Percentiles rank a stretch among this genome's conserved stretches.
Evolutionary conservation across 2,329 filamentous ascomycete species (phyloP).

Genomic region (Pseudogymnoascus sp.): DNA sequence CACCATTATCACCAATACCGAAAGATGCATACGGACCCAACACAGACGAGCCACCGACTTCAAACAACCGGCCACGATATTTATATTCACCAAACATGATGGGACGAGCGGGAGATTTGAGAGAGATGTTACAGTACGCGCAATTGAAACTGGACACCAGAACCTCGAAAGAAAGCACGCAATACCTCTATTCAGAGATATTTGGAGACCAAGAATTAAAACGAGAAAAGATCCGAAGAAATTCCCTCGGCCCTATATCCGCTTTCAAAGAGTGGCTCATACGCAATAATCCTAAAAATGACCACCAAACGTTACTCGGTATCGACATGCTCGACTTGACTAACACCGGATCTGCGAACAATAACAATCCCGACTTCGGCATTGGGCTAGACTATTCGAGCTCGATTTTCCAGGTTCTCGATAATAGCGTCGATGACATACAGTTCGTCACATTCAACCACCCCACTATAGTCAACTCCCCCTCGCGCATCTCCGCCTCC

Average conservation of each 20-base stretch:
- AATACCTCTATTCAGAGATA: conserved; percentile 36
- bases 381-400: conserved; percentile 20
- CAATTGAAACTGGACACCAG: conserved; percentile 9
- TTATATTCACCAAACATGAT: conserved; percentile 41
- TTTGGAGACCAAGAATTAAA: conserved; percentile 44
- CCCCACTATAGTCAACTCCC: conserved; percentile 10
- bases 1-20: conserved; percentile 42
- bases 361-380: conserved; percentile 11
- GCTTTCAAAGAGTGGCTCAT: conserved; percentile 31
- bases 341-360: neutral
- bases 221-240: conserved; percentile 34
- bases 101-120: conserved; percentile 41
- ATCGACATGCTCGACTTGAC: conserved; percentile 19
- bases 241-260: conserved; percentile 23
- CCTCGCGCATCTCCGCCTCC: conserved; percentile 9
- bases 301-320: conserved; percentile 14
- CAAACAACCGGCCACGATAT: conserved; percentile 37
- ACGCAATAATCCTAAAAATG: neutral
- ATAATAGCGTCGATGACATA: conserved; percentile 15
- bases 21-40: conserved; percentile 38
- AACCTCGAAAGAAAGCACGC: conserved; percentile 13
- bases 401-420: conserved; percentile 19
- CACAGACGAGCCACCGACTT: conserved; percentile 30
- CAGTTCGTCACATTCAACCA: conserved; percentile 17
- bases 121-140: conserved; percentile 34